Evolutionary conservation across 495 filamentous ascomycete genomes (phyloP).

Genomic region (Lophiostoma macrostomum): DNA sequence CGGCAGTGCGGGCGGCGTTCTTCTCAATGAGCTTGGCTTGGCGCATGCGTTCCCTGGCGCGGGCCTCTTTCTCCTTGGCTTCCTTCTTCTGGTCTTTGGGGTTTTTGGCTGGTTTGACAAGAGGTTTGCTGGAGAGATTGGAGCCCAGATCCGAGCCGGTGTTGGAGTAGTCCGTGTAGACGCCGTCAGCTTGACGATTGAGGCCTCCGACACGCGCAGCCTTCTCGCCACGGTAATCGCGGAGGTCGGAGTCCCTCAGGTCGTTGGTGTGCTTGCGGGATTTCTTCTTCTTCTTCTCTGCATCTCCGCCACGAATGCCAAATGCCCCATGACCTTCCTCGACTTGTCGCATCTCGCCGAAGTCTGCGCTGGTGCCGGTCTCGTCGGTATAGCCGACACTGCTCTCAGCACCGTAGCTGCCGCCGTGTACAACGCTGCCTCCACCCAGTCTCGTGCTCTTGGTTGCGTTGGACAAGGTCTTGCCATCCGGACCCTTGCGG

Average conservation of each 20-base stretch:
- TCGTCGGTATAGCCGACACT: slow-evolving; percentile 50
- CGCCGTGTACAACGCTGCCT: slow-evolving; percentile 60
- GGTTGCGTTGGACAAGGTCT: slow-evolving; percentile 74
- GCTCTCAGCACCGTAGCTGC: slow-evolving; percentile 28
- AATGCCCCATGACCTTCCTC: slow-evolving; percentile 23
- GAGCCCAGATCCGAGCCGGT: slow-evolving; percentile 53
- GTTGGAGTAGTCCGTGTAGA: slow-evolving; percentile 61
- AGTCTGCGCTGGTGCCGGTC: slow-evolving; percentile 27
- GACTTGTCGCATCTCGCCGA: slow-evolving; percentile 27
- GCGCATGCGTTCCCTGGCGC: slow-evolving; percentile 30
- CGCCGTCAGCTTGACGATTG: slow-evolving; percentile 73
- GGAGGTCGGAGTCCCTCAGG: slow-evolving; percentile 64
- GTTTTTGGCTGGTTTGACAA: slow-evolving; percentile 16
- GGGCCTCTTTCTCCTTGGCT: slow-evolving; percentile 31
- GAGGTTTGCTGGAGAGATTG: slow-evolving; percentile 42
- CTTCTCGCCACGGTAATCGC: slow-evolving; percentile 79
- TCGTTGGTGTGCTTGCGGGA: slow-evolving; percentile 18
- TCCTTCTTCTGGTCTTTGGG: slow-evolving; percentile 24
- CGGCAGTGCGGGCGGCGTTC: slow-evolving; percentile 27
- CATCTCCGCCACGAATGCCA: slow-evolving; percentile 29
- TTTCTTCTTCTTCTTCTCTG: slow-evolving; percentile 13
- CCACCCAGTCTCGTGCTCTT: slow-evolving; percentile 76
- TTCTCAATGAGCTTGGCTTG: slow-evolving; percentile 33
- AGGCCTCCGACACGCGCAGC: slow-evolving; percentile 80
- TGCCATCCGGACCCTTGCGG: slow-evolving; percentile 84